Percentiles rank a stretch among this genome's conserved stretches.
These are phyloP conservation scores for Sporormia fimetaria DNA, from an alignment of 495 filamentous ascomycete genomes.

Conservation along the genomic window DNA sequence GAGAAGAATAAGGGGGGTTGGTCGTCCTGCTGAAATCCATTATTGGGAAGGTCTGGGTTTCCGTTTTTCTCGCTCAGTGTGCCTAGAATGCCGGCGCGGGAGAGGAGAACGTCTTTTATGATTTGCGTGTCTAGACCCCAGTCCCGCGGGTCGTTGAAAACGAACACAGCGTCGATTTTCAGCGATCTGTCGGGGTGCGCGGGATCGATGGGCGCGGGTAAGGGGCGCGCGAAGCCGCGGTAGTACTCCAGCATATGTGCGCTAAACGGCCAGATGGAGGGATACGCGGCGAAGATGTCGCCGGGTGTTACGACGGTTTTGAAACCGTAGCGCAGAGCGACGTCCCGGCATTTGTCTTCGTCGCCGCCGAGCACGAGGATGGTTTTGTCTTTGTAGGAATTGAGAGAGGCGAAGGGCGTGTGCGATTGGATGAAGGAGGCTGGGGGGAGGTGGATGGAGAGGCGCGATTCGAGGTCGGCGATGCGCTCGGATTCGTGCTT, in stretches of 20 bases:
- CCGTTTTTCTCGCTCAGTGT: constrained; percentile 57
- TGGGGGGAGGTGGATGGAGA: constrained; percentile 47
- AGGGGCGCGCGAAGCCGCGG: constrained; percentile 48
- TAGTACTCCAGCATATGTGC: constrained; percentile 50
- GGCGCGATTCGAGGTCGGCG: constrained; percentile 52
- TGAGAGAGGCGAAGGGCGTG: constrained; percentile 59
- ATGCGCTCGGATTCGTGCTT: constrained; percentile 63
- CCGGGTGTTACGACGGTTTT: constrained; percentile 69
- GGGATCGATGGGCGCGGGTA: constrained; percentile 38
- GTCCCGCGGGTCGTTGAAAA: constrained; percentile 86
- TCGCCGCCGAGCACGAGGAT: constrained; percentile 77
- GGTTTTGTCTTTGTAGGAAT: constrained; percentile 51
- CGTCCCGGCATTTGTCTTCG: constrained; percentile 58
- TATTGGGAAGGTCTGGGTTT: constrained; percentile 47
- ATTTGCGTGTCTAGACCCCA: constrained; percentile 84
- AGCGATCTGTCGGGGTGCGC: constrained; percentile 39
- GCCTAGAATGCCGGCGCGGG: constrained; percentile 59
- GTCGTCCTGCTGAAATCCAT: constrained; percentile 62
- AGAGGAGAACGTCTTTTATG: constrained; percentile 70
- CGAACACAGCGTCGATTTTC: constrained; percentile 74
- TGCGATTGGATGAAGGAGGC: constrained; percentile 73
- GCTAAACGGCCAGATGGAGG: constrained; percentile 71
- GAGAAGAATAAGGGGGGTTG: constrained; percentile 78
- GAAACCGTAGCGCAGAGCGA: constrained; percentile 81
- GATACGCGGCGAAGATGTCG: constrained; percentile 66